Evolutionary conservation across 495 filamentous ascomycete genomes (phyloP), one percentile per base, ranked within the genome.

Genomic region (Lophiostoma macrostomum): DNA sequence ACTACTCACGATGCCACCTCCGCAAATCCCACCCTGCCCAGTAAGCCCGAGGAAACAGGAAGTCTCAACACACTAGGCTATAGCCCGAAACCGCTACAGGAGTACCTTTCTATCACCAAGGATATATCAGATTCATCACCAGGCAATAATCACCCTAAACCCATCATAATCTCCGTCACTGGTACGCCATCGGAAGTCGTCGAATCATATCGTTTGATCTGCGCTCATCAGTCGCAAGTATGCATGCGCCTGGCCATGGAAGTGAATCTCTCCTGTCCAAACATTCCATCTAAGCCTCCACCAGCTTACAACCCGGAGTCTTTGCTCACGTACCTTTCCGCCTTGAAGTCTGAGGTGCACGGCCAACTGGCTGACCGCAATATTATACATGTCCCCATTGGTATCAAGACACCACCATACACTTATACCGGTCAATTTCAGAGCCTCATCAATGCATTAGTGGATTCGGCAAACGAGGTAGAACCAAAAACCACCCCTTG

Each of bases 221-320:
- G 35, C 11, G 37, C 18, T 6, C 22, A 38, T 1, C 65, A 69
- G 16, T 4, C 30, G 4, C 0, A 61, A 34, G 49, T 74, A 63
- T 25, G 60, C 56, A 56, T 78, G 28, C 63, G 68, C 1, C 61
- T 87, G 4, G 75, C 77, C 14, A 74, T 86, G 68, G 85, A 89
- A 62, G 70, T 88, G 53, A 88, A 89, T 61, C 78, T 89, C 36
- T 81, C 76, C 56, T 89, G 85, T 60, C 85, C 85, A 0, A 88
- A 89, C 67, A 88, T 89, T 48, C 73, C 75, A 13, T 61, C 70
- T 35, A 75, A 75, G 24, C 84, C 84, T 0, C 85, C 86, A 11
- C 84, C 83, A 3, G 85, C 85, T 0, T 89, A 87, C 66, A 73
- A 73, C 6, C 60, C 66, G 7, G 34, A 51, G 0, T 61, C 67